Evolutionary conservation across 169 alveolate genomes (phyloP).

Genomic region (Plasmodium inui): DNA sequence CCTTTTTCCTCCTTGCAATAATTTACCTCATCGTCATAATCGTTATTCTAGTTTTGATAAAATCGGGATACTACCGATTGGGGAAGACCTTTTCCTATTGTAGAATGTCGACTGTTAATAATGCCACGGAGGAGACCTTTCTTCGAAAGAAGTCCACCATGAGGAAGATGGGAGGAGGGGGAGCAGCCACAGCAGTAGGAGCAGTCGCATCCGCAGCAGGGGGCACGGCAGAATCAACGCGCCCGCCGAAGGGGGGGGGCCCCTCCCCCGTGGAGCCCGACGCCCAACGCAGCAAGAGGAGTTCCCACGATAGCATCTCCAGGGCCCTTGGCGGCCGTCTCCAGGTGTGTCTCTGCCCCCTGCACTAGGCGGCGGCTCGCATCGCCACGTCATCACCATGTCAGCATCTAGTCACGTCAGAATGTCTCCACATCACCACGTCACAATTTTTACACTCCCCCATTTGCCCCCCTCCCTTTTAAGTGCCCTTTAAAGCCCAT

Average conservation of each 20-base stretch:
- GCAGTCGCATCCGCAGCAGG: background rate
- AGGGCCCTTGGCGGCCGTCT: background rate
- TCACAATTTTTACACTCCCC: background rate
- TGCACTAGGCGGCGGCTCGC: constrained; percentile 7
- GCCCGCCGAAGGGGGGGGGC: background rate
- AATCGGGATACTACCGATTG: background rate
- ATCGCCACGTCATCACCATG: background rate
- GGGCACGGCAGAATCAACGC: background rate
- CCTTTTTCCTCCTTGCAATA: constrained; percentile 25
- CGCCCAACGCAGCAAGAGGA: background rate
- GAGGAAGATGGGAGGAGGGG: background rate
- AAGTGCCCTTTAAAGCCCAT: background rate
- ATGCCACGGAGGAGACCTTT: background rate
- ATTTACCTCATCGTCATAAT: constrained; percentile 24
- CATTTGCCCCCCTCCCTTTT: background rate
- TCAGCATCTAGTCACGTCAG: background rate
- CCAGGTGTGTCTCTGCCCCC: constrained; percentile 27
- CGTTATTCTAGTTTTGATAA: constrained; percentile 8
- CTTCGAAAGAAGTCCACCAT: constrained; percentile 14
- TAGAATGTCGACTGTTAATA: constrained; percentile 5
- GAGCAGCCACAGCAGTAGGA: background rate
- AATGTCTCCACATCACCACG: background rate
- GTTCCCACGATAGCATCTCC: background rate
- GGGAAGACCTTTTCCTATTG: constrained; percentile 53
- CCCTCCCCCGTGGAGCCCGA: background rate